phyloP scores from a whole-genome alignment of 768 basidiomycete species.

The Galerina sulciceps region DNA sequence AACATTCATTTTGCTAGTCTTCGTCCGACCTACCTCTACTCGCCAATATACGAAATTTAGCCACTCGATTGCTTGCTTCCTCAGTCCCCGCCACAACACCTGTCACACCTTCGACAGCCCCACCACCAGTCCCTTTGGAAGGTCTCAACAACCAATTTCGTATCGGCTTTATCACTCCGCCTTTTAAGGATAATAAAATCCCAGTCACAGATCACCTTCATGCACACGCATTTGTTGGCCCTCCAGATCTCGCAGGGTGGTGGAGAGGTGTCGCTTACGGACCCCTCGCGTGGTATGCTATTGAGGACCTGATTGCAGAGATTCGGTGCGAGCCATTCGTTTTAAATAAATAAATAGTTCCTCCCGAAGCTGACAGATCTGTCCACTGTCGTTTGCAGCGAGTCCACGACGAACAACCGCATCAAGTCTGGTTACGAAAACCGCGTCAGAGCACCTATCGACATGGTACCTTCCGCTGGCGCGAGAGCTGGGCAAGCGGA shows the following conservation, averaged over 20 bases:
- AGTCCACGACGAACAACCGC: slow-evolving; percentile 82
- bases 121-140: slow-evolving; percentile 34
- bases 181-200: slow-evolving; percentile 77
- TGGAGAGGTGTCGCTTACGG: slow-evolving; percentile 71
- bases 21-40: slow-evolving; percentile 78
- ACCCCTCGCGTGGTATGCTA: slow-evolving; percentile 72
- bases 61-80: slow-evolving; percentile 57
- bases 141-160: slow-evolving; percentile 46
- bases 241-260: slow-evolving; percentile 73
- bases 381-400: slow-evolving; percentile 51
- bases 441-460: slow-evolving; percentile 66
- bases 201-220: slow-evolving; percentile 83
- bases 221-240: slow-evolving; percentile 71
- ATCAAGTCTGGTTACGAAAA: slow-evolving; percentile 77
- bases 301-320: slow-evolving; percentile 82
- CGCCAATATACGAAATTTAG: slow-evolving; percentile 61
- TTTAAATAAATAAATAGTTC: not conserved
- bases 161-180: slow-evolving; percentile 81
- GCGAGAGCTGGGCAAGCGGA: slow-evolving; percentile 66
- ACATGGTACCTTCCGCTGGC: slow-evolving; percentile 73
- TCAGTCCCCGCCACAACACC: slow-evolving; percentile 44
- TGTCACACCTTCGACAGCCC: slow-evolving; percentile 34
- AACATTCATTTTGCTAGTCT: slow-evolving; percentile 46
- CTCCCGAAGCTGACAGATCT: slow-evolving; percentile 4
- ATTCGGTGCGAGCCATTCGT: slow-evolving; percentile 58